Base-by-base conservation (phyloP, 192 early-diverging fungal species). In the Lunasporangiospora selenospora region DNA sequence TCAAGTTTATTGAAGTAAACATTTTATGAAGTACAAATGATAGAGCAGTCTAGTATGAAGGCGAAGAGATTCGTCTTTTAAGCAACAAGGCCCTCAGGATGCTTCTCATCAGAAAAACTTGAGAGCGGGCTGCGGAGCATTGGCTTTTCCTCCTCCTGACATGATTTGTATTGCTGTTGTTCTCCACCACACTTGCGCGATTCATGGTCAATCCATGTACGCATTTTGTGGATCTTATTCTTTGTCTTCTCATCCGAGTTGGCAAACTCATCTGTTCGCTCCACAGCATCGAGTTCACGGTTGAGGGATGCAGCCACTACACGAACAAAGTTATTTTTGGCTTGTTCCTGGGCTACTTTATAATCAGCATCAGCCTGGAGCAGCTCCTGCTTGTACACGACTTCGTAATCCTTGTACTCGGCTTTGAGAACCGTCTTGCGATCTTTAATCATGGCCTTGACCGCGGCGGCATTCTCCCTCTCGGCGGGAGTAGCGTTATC, bases 401-500 rank as follows among this genome's bases (percentile, higher is more conserved):
- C 16, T 8, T 65, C 62, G 31, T 46, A 40, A 34, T 48, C 41
- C 30, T 65, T 29, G 38, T 29, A 34, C 21, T 61, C 52, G 16
- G 31, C 11, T 45, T 60, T 69, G 66, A 69, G 40, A 0, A 41
- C 41, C 19, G 31, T 16, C 18, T 52, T 58, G 41, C 51, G 66
- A 16, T 69, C 52, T n/a, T 60, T 53, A 45, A 61, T 29, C 9
- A 59, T 46, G n/a, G 41, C 51, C 52, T 59, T 51, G 33, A 69
- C 37, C 2, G 52, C 52, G 16, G 51, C 51, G 24, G 44, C 29
- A 39, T 67, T 67, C 36, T 58, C 56, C 21, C 31, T 44, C 33
- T 67, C 50, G 42, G 49, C 32, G 16, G 57, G 40, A 19, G 50
- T 40, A 41, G 37, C 19, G 29, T 40, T 34, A 36, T 49, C 33